Conservation (phyloP, 345 rosid genomes). For the Brassica napus region DNA sequence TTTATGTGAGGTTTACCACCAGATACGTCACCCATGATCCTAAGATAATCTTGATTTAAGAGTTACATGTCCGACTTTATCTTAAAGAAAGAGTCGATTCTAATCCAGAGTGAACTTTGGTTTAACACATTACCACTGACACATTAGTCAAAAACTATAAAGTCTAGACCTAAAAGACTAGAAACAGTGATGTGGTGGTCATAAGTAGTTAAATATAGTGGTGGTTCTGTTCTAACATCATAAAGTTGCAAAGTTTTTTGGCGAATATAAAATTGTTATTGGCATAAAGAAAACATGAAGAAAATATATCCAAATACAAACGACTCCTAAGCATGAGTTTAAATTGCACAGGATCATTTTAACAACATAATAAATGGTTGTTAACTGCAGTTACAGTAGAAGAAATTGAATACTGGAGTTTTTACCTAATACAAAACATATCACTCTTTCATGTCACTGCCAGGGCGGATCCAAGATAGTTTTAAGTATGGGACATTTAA, state of each 20-base stretch:
- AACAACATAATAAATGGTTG: constrained; percentile 10
- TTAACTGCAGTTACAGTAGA: constrained; percentile 1
- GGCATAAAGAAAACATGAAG: background rate
- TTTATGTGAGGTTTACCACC: background rate
- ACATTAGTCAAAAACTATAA: background rate
- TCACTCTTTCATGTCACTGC: background rate
- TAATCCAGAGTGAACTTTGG: background rate
- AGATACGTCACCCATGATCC: background rate
- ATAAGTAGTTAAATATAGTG: background rate
- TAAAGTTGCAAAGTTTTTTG: background rate
- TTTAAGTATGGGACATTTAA: too few relatives aligned
- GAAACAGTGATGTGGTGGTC: background rate
- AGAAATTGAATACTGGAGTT: background rate
- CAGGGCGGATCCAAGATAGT: too few relatives aligned
- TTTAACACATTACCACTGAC: background rate
- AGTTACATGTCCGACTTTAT: background rate
- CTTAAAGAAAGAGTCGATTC: background rate
- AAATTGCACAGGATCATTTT: background rate
- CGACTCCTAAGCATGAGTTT: background rate
- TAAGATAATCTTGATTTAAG: background rate
- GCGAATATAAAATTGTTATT: background rate
- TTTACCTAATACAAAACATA: constrained; percentile 21
- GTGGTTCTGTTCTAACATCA: background rate
- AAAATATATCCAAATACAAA: background rate
- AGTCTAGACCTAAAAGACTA: background rate